Conservation (phyloP, 768 basidiomycete species). For the Gloeophyllum trabeum region DNA sequence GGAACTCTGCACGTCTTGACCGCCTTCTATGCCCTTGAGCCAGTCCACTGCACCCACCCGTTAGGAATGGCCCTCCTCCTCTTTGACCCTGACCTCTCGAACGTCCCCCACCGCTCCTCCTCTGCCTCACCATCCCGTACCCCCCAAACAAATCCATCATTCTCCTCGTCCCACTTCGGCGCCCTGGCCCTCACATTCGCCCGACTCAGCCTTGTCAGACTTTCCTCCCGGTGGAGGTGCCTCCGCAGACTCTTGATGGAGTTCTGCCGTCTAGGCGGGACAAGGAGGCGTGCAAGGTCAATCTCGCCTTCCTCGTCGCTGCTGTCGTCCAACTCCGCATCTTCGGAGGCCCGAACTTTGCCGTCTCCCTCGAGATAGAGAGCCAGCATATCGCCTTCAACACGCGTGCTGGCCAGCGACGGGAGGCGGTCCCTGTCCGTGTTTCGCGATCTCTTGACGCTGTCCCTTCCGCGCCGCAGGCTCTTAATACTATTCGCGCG, state of each 20-base stretch:
- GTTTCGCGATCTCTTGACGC: not conserved
- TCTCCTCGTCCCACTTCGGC: not conserved
- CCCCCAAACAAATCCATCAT: not conserved
- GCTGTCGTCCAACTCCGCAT: conserved; percentile 25
- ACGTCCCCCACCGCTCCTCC: not conserved
- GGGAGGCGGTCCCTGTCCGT: conserved; percentile 29
- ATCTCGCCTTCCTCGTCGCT: conserved; percentile 47
- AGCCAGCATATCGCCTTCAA: conserved; percentile 40
- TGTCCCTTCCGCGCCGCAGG: conserved; percentile 16
- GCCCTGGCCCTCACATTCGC: not conserved
- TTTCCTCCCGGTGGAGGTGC: conserved; percentile 29
- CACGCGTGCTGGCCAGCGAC: conserved; percentile 45
- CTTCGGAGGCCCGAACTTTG: conserved; percentile 5
- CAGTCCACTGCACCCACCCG: not conserved
- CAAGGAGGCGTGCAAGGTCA: conserved; percentile 53
- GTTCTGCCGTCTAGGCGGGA: conserved; percentile 60
- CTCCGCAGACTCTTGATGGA: conserved; percentile 63
- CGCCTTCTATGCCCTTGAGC: not conserved
- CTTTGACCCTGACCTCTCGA: not conserved
- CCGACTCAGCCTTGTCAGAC: not conserved
- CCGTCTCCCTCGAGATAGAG: not conserved
- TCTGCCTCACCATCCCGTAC: not conserved
- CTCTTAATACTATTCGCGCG: conserved; percentile 17
- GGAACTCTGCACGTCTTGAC: too few relatives aligned
- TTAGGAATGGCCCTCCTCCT: not conserved